A percentile compares a stretch with the other conserved stretches of the same genome.
Evolutionary conservation across 2,329 filamentous ascomycete genomes (phyloP).

Genomic region (Pseudogymnoascus verrucosus): DNA sequence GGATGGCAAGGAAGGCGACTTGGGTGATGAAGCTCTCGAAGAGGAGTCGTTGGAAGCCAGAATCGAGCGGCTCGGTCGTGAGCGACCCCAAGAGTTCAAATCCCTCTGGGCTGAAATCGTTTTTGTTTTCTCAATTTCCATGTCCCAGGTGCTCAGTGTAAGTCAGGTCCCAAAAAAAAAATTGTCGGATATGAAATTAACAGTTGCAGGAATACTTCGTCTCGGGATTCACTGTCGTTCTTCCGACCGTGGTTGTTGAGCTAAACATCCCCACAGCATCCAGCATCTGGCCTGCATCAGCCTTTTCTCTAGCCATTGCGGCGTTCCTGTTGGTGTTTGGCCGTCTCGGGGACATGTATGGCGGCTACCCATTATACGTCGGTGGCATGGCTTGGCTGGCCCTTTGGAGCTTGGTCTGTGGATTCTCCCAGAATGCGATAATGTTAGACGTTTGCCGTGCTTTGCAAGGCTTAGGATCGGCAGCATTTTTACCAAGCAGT

Average conservation of each 20-base stretch:
- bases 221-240: conserved; percentile 66
- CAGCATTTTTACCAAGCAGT: conserved; percentile 62
- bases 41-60: conserved; percentile 26
- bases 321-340: conserved; percentile 56
- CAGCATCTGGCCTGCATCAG: conserved; percentile 56
- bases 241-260: conserved; percentile 55
- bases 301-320: conserved; percentile 49
- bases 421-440: conserved; percentile 57
- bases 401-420: conserved; percentile 60
- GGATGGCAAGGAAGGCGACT: neutral
- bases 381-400: conserved; percentile 55
- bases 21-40: neutral
- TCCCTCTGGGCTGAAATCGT: conserved; percentile 45
- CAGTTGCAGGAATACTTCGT: conserved; percentile 51
- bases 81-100: conserved; percentile 46
- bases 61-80: conserved; percentile 48
- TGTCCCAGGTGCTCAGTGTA: conserved; percentile 49
- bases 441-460: conserved; percentile 70
- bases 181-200: conserved; percentile 5
- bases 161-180: conserved; percentile 14
- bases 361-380: conserved; percentile 53
- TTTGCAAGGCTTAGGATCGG: conserved; percentile 64
- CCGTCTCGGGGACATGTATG: conserved; percentile 53
- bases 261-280: conserved; percentile 55
- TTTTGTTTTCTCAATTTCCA: conserved; percentile 52